phyloP scores from a whole-genome alignment of 73 alveolate genomes.

The Durusdinium trenchii region DNA sequence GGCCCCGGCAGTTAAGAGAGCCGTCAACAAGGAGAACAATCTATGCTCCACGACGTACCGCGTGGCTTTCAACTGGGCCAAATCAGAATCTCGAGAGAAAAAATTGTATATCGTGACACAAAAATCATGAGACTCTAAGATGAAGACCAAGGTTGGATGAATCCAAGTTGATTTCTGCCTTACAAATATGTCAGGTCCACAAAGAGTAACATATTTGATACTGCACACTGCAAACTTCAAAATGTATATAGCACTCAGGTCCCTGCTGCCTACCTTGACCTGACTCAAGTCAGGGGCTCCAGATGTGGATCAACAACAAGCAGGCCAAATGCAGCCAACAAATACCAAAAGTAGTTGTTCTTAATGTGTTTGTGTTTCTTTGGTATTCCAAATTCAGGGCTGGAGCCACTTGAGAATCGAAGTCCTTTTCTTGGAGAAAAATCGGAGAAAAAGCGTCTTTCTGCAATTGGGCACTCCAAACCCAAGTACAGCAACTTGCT shows the following conservation, averaged over 20 bases:
- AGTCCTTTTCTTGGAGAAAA: too few species aligned
- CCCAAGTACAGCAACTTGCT: too few species aligned
- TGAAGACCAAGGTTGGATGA: slow-evolving; percentile 34
- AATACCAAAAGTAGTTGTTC: too few species aligned
- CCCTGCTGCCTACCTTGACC: slow-evolving; percentile 29
- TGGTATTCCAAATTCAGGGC: too few species aligned
- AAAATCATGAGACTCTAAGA: background rate
- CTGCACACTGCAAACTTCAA: background rate
- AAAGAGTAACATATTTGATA: background rate
- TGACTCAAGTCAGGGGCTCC: background rate
- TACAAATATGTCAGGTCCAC: background rate
- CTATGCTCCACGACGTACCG: slow-evolving; percentile 93
- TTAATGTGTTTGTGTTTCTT: too few species aligned
- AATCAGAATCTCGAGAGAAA: background rate
- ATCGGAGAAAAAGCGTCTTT: too few species aligned
- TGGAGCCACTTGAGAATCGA: too few species aligned
- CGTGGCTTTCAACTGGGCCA: slow-evolving; percentile 51
- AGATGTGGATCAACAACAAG: background rate
- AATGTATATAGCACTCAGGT: background rate
- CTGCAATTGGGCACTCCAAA: too few species aligned
- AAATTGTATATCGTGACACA: background rate
- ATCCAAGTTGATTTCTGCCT: slow-evolving; percentile 47
- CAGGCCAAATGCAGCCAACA: background rate
- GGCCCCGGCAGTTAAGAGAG: slow-evolving; percentile 84
- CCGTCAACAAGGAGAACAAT: slow-evolving; percentile 63